Conservation (phyloP, 164 flowering plant genomes). For the Piper betle region DNA sequence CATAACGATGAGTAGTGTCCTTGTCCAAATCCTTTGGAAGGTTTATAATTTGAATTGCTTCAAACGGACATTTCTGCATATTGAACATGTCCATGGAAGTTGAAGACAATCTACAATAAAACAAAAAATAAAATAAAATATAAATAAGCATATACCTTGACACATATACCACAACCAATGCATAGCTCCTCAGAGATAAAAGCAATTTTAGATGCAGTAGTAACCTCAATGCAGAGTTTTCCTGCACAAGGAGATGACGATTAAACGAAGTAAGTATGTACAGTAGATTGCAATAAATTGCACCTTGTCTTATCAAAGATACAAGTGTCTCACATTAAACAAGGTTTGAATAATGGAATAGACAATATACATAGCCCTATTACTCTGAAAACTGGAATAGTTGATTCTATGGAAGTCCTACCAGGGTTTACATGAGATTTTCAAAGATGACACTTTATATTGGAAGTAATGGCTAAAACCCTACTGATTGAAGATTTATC, state of each 20-base stretch:
- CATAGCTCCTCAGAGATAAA: constrained; percentile 36
- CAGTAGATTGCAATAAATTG: too few relatives aligned
- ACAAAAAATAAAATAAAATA: not conserved
- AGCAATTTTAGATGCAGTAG: constrained; percentile 45
- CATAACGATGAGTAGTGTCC: constrained; percentile 98
- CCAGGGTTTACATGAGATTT: too few relatives aligned
- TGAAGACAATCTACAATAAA: not conserved
- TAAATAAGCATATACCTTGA: constrained; percentile 60
- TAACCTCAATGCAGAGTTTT: constrained; percentile 88
- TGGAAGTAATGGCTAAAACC: too few relatives aligned
- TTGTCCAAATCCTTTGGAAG: constrained; percentile 88
- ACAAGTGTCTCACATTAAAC: too few relatives aligned
- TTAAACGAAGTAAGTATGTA: too few relatives aligned
- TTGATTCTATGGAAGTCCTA: too few relatives aligned
- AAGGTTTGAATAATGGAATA: too few relatives aligned
- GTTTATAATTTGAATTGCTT: constrained; percentile 69
- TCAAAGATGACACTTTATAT: too few relatives aligned
- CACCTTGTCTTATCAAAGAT: too few relatives aligned
- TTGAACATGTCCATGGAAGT: not conserved
- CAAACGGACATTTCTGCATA: constrained; percentile 6
- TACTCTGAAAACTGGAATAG: too few relatives aligned
- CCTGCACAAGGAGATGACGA: constrained; percentile 30
- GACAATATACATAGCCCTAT: too few relatives aligned
- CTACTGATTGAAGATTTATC: too few relatives aligned
- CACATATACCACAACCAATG: constrained; percentile 99